Evolutionary conservation across 306 rosid species (phyloP).

Genomic region (Prunus dulcis): DNA sequence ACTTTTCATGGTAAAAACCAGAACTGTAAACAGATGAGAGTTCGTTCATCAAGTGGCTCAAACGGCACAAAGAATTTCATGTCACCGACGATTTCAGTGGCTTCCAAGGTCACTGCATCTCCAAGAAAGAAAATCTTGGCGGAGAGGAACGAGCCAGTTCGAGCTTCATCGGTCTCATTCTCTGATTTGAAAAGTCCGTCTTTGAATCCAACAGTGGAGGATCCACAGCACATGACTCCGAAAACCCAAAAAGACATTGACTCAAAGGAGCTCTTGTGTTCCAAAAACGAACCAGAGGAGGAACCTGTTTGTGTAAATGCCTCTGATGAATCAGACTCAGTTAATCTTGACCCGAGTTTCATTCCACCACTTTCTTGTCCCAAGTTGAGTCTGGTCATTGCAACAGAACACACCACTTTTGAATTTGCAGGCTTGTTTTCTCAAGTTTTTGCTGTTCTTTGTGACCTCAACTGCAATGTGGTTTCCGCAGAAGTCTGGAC

Average conservation of each 20-base stretch:
- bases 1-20: slow-evolving; percentile 48
- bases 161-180: slow-evolving; percentile 28
- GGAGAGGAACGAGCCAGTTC: slow-evolving; percentile 62
- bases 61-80: slow-evolving; percentile 71
- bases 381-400: neutral
- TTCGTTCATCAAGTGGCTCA: slow-evolving; percentile 55
- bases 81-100: slow-evolving; percentile 88
- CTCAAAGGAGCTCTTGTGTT: too few relatives aligned
- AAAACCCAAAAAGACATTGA: too few relatives aligned
- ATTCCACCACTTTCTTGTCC: too few relatives aligned
- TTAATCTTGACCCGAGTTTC: too few relatives aligned
- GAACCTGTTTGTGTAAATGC: too few relatives aligned
- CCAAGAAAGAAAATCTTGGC: slow-evolving; percentile 67
- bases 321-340: too few relatives aligned
- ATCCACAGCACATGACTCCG: slow-evolving; percentile 2
- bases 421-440: too few relatives aligned
- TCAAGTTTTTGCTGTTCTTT: too few relatives aligned
- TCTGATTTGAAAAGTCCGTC: slow-evolving; percentile 37
- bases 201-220: slow-evolving; percentile 10
- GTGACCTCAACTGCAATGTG: too few relatives aligned
- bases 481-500: too few relatives aligned
- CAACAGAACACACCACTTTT: too few relatives aligned
- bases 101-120: slow-evolving; percentile 58
- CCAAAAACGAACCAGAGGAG: too few relatives aligned
- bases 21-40: slow-evolving; percentile 31